A percentile compares a stretch with the other conserved stretches of the same genome.
Conservation (phyloP, 805 yeast species). For the Saturnispora halmiae region DNA sequence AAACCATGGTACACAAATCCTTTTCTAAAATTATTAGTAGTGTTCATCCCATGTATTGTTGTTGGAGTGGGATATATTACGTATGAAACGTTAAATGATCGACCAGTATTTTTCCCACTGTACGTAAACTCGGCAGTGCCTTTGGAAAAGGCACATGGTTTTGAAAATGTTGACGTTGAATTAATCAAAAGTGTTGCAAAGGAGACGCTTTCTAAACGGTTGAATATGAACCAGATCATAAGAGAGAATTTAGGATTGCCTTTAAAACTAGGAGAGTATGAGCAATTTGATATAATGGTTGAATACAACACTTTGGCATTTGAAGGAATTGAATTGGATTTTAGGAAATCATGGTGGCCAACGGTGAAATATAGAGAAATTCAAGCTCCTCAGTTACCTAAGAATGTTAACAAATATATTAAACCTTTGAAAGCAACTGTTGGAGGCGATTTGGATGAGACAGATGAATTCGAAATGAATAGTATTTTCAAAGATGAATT, state of each 20-base stretch:
- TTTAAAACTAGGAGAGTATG: conserved; percentile 22
- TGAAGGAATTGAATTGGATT: conserved; percentile 28
- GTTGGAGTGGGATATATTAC: conserved; percentile 22
- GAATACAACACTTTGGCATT: conserved; percentile 25
- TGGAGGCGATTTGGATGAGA: conserved; percentile 18
- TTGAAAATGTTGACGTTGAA: conserved; percentile 25
- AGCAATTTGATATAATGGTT: conserved; percentile 24
- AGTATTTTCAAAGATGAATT: conserved; percentile 20
- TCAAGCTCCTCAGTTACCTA: conserved; percentile 18
- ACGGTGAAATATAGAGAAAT: conserved; percentile 20
- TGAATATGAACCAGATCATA: conserved; percentile 27
- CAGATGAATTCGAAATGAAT: conserved; percentile 17
- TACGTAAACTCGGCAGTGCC: conserved; percentile 23
- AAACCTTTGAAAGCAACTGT: conserved; percentile 26
- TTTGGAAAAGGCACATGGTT: conserved; percentile 20
- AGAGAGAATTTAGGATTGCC: conserved; percentile 27
- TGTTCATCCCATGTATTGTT: conserved; percentile 14
- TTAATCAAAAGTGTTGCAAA: conserved; percentile 21
- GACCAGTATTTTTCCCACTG: conserved; percentile 28
- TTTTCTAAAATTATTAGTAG: conserved; percentile 11
- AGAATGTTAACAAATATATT: conserved; percentile 24
- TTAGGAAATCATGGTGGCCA: conserved; percentile 25
- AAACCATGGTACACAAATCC: conserved; percentile 17
- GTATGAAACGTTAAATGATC: conserved; percentile 23
- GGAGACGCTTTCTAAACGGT: conserved; percentile 20